Conservation (phyloP, 306 rosid genomes). For the Nissolia schottii region DNA sequence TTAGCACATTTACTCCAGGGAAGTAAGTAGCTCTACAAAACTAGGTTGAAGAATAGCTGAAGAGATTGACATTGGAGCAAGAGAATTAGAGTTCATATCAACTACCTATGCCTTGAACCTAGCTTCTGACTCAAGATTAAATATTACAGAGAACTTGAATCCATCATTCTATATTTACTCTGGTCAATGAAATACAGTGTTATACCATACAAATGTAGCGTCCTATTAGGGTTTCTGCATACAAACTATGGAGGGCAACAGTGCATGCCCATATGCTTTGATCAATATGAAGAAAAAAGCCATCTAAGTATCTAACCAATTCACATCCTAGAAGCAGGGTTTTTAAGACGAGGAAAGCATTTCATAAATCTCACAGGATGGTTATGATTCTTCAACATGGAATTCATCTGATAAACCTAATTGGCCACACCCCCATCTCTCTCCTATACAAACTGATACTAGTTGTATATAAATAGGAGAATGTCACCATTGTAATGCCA, state of each 20-base stretch:
- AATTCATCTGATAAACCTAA: background rate
- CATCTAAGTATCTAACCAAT: background rate
- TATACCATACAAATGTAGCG: background rate
- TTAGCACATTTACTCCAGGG: background rate
- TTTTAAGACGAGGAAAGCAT: background rate
- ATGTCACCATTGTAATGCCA: no score
- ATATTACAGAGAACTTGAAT: background rate
- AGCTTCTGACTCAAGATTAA: conserved; percentile 4
- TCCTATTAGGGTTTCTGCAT: conserved; percentile 4
- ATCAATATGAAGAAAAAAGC: background rate
- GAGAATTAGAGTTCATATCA: background rate
- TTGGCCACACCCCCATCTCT: background rate
- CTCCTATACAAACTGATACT: no score
- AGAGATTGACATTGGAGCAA: background rate
- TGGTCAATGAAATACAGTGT: background rate
- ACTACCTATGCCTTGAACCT: background rate
- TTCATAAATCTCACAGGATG: background rate
- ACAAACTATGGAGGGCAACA: background rate
- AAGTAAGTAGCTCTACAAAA: background rate
- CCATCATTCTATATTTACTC: background rate
- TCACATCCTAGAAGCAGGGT: background rate
- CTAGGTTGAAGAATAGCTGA: background rate
- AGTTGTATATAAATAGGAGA: no score
- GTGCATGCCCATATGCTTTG: background rate
- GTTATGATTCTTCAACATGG: background rate